Evolutionary conservation across 1,284 basidiomycete species (phyloP).

Genomic region (Golubevia sp.): DNA sequence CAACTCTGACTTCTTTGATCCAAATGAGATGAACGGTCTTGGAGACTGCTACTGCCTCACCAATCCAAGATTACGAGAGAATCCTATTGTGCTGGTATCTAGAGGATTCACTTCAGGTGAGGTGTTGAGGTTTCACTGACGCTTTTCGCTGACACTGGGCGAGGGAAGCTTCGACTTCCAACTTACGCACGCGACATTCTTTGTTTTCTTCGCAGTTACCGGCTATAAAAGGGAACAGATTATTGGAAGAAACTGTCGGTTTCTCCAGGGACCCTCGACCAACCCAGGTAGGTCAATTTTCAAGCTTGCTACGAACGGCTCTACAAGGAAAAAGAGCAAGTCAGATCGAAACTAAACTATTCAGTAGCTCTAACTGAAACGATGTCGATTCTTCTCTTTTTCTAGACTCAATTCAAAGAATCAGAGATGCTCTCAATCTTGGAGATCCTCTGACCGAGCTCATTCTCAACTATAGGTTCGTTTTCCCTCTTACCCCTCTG

Average conservation of each 20-base stretch:
- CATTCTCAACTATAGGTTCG: constrained; percentile 19
- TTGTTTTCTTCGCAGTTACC: constrained; percentile 19
- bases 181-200: too few relatives aligned
- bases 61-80: constrained; percentile 15
- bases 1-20: constrained; percentile 6
- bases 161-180: too few relatives aligned
- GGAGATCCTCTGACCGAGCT: constrained; percentile 10
- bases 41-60: constrained; percentile 23
- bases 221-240: constrained; percentile 41
- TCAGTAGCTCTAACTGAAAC: too few relatives aligned
- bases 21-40: constrained; percentile 9
- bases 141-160: too few relatives aligned
- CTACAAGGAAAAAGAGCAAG: too few relatives aligned
- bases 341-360: too few relatives aligned
- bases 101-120: too few relatives aligned
- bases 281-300: too few relatives aligned
- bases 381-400: constrained; percentile 34
- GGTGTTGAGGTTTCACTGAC: too few relatives aligned
- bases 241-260: constrained; percentile 50
- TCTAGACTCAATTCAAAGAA: constrained; percentile 14
- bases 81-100: constrained; percentile 24
- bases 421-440: constrained; percentile 13
- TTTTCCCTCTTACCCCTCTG: too few relatives aligned
- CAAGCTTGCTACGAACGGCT: too few relatives aligned
- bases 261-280: constrained; percentile 20